Conservation (phyloP, 2,329 filamentous ascomycete species). For the Diplodia seriata region DNA sequence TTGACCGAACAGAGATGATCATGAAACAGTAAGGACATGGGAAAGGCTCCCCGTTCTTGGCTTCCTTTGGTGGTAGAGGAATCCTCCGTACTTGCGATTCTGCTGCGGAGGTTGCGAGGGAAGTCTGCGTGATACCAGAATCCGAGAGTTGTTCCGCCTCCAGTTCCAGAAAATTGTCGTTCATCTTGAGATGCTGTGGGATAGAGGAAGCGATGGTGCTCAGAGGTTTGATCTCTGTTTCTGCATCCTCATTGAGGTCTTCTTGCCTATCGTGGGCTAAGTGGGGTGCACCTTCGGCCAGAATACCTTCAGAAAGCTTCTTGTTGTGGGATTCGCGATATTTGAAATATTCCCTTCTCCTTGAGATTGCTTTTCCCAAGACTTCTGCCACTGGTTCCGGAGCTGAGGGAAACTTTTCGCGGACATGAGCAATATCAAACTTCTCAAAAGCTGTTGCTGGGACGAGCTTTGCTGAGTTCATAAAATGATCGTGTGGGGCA, state of each 20-base stretch:
- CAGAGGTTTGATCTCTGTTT: background rate
- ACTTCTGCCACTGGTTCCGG: background rate
- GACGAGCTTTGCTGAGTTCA: background rate
- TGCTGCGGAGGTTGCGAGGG: background rate
- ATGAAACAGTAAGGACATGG: background rate
- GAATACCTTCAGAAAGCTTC: background rate
- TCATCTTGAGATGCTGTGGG: background rate
- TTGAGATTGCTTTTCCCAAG: background rate
- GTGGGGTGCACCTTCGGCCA: too few species aligned
- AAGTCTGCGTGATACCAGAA: background rate
- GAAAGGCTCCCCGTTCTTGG: background rate
- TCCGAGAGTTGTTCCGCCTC: background rate
- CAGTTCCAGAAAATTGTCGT: background rate
- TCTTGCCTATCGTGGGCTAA: too few species aligned
- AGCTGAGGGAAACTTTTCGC: background rate
- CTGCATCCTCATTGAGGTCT: background rate
- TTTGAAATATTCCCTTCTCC: background rate
- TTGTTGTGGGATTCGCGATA: background rate
- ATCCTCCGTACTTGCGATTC: background rate
- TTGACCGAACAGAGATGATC: background rate
- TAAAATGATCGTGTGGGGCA: background rate
- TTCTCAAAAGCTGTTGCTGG: background rate
- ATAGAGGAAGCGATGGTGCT: background rate
- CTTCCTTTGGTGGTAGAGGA: background rate
- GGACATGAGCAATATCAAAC: background rate